A percentile compares a stretch with the other conserved stretches of the same genome.
These are phyloP conservation scores for Elsinoe necatrix DNA, from an alignment of 2,329 filamentous ascomycete species.

Conservation along the genomic window DNA sequence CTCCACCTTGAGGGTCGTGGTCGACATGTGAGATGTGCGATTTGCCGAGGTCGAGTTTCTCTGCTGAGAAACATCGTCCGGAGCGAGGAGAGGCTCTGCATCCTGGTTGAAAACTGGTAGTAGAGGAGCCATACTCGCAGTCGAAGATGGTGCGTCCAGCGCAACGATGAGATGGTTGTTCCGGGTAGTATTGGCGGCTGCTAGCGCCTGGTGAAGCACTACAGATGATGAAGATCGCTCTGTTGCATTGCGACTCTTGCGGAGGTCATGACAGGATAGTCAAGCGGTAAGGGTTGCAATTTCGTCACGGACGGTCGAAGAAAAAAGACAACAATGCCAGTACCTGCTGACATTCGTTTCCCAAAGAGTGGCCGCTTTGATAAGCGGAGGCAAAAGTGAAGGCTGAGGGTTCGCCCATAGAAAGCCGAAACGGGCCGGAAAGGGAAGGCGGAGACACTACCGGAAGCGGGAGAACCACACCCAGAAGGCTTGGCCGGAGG, in stretches of 20 bases:
- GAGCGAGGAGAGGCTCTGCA: background rate
- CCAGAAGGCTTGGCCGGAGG: background rate
- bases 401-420: background rate
- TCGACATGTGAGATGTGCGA: slow-evolving; percentile 55
- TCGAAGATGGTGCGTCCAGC: background rate
- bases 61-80: background rate
- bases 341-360: background rate
- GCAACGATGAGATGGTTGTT: background rate
- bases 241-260: background rate
- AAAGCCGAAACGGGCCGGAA: background rate
- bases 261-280: background rate
- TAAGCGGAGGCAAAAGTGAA: slow-evolving; percentile 2
- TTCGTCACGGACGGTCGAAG: background rate
- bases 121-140: slow-evolving; percentile 4
- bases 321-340: background rate
- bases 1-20: slow-evolving; percentile 80
- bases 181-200: background rate
- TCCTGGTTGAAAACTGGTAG: slow-evolving; percentile 9
- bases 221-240: background rate
- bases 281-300: no score
- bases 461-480: background rate
- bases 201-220: background rate
- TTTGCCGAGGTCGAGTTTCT: slow-evolving; percentile 3
- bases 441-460: background rate
- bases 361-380: slow-evolving; percentile 1